Conservation (phyloP, 1,284 basidiomycete genomes). For the Ganoderma sp. region DNA sequence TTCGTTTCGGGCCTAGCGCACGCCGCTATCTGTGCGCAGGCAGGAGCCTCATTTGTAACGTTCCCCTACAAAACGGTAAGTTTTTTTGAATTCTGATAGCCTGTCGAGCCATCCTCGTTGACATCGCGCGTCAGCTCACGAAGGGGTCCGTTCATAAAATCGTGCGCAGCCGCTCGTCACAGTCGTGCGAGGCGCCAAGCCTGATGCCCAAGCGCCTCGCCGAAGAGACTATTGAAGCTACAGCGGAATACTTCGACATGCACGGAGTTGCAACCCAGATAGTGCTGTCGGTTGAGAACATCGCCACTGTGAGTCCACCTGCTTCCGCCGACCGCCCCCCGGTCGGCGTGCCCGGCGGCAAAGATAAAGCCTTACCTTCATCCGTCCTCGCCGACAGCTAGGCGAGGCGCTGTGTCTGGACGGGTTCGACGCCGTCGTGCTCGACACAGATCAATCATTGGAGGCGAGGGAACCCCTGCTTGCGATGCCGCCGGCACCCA, state of each 20-base stretch:
- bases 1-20: slow-evolving; percentile 58
- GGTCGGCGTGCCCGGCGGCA: background rate
- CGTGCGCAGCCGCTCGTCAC: background rate
- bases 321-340: background rate
- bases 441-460: slow-evolving; percentile 23
- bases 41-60: slow-evolving; percentile 53
- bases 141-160: slow-evolving; percentile 19
- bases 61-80: slow-evolving; percentile 57
- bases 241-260: slow-evolving; percentile 51
- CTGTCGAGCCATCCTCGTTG: slow-evolving; percentile 15
- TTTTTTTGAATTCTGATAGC: slow-evolving; percentile 10
- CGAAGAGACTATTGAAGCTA: slow-evolving; percentile 52
- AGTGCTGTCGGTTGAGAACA: slow-evolving; percentile 48
- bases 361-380: slow-evolving; percentile 8
- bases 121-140: slow-evolving; percentile 23
- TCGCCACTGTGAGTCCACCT: slow-evolving; percentile 21
- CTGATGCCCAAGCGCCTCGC: slow-evolving; percentile 44
- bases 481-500: slow-evolving; percentile 15
- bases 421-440: slow-evolving; percentile 25
- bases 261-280: slow-evolving; percentile 45
- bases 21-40: slow-evolving; percentile 58
- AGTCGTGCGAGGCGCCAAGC: slow-evolving; percentile 12
- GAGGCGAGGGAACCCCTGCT: slow-evolving; percentile 19
- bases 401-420: slow-evolving; percentile 22
- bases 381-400: slow-evolving; percentile 16